Base-by-base conservation (phyloP, 2,329 filamentous ascomycete species). In the Diplodia scrobiculata region DNA sequence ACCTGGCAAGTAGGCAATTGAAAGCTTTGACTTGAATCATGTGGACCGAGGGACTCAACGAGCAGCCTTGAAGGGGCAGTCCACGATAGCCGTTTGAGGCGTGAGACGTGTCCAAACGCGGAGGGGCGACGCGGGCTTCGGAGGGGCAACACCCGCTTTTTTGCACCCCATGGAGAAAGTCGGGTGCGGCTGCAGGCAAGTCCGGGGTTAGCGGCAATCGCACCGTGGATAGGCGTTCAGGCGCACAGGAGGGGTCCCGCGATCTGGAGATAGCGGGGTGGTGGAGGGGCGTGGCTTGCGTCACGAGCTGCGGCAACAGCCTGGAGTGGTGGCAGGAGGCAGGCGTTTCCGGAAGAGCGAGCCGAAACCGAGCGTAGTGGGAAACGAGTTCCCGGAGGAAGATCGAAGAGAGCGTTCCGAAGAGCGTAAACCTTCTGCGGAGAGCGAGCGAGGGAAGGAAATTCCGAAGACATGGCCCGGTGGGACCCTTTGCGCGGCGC, bases 311-410 rank as follows among this genome's bases (percentile, higher is more conserved):
- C 25, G 25, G 25, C 25, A 4, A 25, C 25, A 25, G 25, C 29
- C n/a, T 25, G 4, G 10, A 21, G n/a, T 5, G 7, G 51, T n/a
- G 27, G 6, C 5, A 21, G 4, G 9, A 21, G 52, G 53, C 34
- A 38, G 53, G 53, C 52, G 52, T 32, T 32, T 36, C 17, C 29
- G 52, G 7, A n/a, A 14, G 29, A n/a, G n/a, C 25, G 3, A 34
- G 55, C 25, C n/a, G 41, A 14, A 27, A 5, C 5, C 14, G 55
- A 62, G 58, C 45, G 45, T 34, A 50, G 45, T 62, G 58, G 58
- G 58, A 62, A 62, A 62, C 47, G 58, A 62, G 29, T 21, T 62
- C 50, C 58, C 58, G 58, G n/a, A 5, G 29, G 38, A 17, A 5
- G 3, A 9, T 7, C 38, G 27, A 48, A 34, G 21, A 55, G 17